phyloP scores from a whole-genome alignment of 179 eudicot species.

The Camellia oleifera region DNA sequence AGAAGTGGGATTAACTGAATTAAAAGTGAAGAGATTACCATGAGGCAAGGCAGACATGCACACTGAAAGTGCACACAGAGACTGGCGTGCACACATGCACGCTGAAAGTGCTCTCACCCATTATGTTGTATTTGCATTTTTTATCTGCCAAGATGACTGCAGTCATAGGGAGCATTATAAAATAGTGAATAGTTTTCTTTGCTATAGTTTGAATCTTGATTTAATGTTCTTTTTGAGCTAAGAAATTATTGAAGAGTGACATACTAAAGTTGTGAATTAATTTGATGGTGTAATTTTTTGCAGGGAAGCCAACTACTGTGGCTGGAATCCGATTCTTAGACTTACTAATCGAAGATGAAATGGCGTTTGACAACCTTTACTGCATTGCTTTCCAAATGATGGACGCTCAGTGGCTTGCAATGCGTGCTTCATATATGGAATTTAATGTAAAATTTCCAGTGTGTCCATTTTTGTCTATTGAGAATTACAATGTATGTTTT shows the following conservation, averaged over 20 bases:
- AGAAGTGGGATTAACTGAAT: background rate
- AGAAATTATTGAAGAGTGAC: background rate
- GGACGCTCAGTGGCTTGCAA: slow-evolving; percentile 99
- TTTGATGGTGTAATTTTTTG: slow-evolving; percentile 15
- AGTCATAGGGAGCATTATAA: background rate
- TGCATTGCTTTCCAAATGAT: slow-evolving; percentile 85
- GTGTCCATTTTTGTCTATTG: background rate
- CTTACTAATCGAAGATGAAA: slow-evolving; percentile 71
- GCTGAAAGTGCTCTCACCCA: background rate
- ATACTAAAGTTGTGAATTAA: background rate
- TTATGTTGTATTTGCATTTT: background rate
- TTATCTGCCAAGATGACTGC: slow-evolving; percentile 2
- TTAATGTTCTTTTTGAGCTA: background rate
- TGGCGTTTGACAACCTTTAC: slow-evolving; percentile 86
- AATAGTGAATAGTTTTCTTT: background rate
- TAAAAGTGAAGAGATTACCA: background rate
- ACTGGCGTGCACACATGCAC: background rate
- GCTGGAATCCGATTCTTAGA: slow-evolving; percentile 73
- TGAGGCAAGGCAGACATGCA: background rate
- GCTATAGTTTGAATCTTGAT: background rate
- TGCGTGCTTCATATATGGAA: slow-evolving; percentile 96
- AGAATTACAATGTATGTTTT: background rate
- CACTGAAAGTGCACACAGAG: no score
- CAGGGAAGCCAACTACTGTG: slow-evolving; percentile 70
- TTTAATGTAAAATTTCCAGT: slow-evolving; percentile 53